phyloP scores from a whole-genome alignment of 768 basidiomycete genomes.

The Amanita rimosa region DNA sequence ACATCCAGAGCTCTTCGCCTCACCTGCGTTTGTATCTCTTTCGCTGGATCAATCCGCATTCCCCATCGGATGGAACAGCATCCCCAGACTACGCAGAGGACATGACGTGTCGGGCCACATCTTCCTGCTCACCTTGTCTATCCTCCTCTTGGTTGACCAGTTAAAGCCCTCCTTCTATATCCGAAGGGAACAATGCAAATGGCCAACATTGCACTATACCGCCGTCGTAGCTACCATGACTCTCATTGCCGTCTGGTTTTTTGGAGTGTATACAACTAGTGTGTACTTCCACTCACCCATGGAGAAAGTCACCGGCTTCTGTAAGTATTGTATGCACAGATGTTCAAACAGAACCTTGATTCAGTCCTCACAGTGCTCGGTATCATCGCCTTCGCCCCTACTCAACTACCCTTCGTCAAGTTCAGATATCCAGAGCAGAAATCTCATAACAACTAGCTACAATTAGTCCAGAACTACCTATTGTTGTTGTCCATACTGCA shows the following conservation, averaged over 20 bases:
- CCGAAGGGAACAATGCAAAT: constrained; percentile 13
- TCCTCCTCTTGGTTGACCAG: constrained; percentile 72
- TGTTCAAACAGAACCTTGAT: neutral
- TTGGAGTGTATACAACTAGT: constrained; percentile 71
- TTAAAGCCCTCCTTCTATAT: constrained; percentile 41
- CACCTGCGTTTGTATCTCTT: constrained; percentile 18
- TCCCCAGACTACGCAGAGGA: constrained; percentile 62
- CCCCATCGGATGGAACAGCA: constrained; percentile 31
- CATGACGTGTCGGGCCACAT: constrained; percentile 94
- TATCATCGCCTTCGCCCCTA: neutral
- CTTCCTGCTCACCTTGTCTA: constrained; percentile 76
- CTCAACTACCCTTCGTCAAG: constrained; percentile 3
- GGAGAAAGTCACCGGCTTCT: constrained; percentile 80
- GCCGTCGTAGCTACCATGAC: constrained; percentile 35
- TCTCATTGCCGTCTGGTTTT: constrained; percentile 54
- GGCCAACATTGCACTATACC: constrained; percentile 32
- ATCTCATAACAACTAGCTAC: constrained; percentile 1
- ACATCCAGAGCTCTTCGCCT: constrained; percentile 53
- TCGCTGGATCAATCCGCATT: constrained; percentile 13
- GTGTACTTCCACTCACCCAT: constrained; percentile 85
- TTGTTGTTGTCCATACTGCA: neutral
- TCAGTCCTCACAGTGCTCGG: neutral
- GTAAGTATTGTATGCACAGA: constrained; percentile 34
- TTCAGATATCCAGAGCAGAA: neutral
- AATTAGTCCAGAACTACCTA: neutral